Conservation (phyloP, 192 early-diverging fungal genomes). For the Chytriomyces sp. region DNA sequence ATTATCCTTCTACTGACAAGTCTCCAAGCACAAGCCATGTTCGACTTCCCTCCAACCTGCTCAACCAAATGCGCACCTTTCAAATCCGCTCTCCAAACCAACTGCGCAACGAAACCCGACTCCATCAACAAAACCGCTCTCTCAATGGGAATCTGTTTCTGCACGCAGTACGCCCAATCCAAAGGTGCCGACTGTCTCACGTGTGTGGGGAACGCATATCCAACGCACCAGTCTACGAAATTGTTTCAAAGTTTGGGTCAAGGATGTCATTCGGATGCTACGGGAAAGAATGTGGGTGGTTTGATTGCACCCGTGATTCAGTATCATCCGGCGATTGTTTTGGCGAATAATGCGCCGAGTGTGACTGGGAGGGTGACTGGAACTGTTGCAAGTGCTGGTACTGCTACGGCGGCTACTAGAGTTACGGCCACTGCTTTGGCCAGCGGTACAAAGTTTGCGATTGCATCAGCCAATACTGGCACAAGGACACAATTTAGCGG, state of each 20-base stretch:
- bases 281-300: background rate
- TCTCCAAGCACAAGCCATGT: background rate
- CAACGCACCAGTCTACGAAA: background rate
- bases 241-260: background rate
- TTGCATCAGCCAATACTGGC: too few species aligned
- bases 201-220: slow-evolving; percentile 6
- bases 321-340: too few species aligned
- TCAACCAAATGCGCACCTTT: background rate
- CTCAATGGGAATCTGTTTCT: slow-evolving; percentile 15
- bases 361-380: too few species aligned
- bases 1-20: background rate
- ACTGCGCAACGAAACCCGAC: background rate
- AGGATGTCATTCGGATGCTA: background rate
- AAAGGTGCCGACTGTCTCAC: slow-evolving; percentile 9
- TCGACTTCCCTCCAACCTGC: background rate
- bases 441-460: too few species aligned
- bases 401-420: too few species aligned
- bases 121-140: background rate
- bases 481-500: too few species aligned
- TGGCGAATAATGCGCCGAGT: too few species aligned
- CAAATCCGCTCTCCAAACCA: background rate
- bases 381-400: too few species aligned
- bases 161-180: slow-evolving; percentile 17
- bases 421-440: too few species aligned
- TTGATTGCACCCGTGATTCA: slow-evolving; percentile 30